Evolutionary conservation across 2,329 filamentous ascomycete genomes (phyloP), one percentile per base, ranked within the genome.

Genomic region (Claviceps sp.): DNA sequence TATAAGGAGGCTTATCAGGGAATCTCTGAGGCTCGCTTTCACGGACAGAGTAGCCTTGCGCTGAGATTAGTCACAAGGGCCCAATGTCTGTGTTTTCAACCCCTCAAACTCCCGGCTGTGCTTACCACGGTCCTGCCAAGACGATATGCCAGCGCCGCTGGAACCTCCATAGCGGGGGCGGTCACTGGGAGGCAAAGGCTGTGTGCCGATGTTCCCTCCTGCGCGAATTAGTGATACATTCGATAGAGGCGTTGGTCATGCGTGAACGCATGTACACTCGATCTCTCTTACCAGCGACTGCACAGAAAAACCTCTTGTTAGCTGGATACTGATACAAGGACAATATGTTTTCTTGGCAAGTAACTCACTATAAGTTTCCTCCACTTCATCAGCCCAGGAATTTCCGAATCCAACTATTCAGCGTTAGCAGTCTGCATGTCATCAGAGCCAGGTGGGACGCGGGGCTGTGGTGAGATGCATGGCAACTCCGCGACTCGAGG

Each of bases 311-410:
- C 42, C 52, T 34, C 9, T 34, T 16, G 60, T 67, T 60, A 68
- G 64, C 57, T 56, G 46, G 46, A 36, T 61, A 56, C 36, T 43
- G 22, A 23, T 20, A 26, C 29, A n/a, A 17, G 6, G 23, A 6
- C 9, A 13, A 4, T 17, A 16, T 26, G 2, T 5, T 38, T 44
- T 13, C n/a, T 17, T 42, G 4, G 20, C 62, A 60, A 49, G 50
- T 6, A 53, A 74, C 83, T 75, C 78, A 91, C 86, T 75, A 69
- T 82, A 80, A 59, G 86, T 79, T 64, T 95, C 89, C 71, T 98
- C 93, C 74, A 98, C 95, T 69, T 98, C 93, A 73, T 98, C 94
- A 63, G 93, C 93, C 93, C 93, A 98, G 61, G 93, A 97, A 63
- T 66, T 89, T 60, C 74, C 77, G 58, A 73, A 75, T 58, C 71